phyloP scores from a whole-genome alignment of 2,329 filamentous ascomycete species.

The Fusarium vanettenii region DNA sequence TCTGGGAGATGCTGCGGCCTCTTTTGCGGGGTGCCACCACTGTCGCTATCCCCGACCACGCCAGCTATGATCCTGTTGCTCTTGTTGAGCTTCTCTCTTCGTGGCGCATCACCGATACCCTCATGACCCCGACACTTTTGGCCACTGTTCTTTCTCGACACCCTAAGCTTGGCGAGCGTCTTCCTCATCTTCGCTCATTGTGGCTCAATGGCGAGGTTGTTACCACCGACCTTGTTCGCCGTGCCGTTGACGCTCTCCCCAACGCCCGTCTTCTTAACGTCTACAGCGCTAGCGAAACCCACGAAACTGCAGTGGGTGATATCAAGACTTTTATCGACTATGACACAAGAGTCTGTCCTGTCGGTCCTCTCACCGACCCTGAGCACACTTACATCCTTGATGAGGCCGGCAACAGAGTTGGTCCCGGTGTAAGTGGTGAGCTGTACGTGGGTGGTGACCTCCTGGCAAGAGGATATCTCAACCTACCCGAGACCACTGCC shows the following conservation, averaged over 20 bases:
- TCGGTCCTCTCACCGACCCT: slow-evolving; percentile 76
- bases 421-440: slow-evolving; percentile 74
- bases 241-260: slow-evolving; percentile 75
- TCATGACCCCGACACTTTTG: slow-evolving; percentile 85
- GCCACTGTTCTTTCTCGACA: slow-evolving; percentile 79
- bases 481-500: slow-evolving; percentile 81
- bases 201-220: slow-evolving; percentile 90
- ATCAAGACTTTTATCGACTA: slow-evolving; percentile 74
- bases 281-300: slow-evolving; percentile 86
- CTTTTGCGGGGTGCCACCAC: slow-evolving; percentile 81
- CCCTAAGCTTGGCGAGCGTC: slow-evolving; percentile 69
- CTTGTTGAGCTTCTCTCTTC: slow-evolving; percentile 76
- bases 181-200: slow-evolving; percentile 75
- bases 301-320: slow-evolving; percentile 83
- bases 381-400: slow-evolving; percentile 79
- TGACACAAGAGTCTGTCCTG: slow-evolving; percentile 76
- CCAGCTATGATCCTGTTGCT: slow-evolving; percentile 80
- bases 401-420: slow-evolving; percentile 73
- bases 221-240: slow-evolving; percentile 78
- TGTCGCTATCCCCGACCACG: slow-evolving; percentile 78
- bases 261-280: slow-evolving; percentile 79
- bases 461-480: slow-evolving; percentile 81
- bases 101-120: slow-evolving; percentile 79
- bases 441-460: slow-evolving; percentile 80
- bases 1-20: slow-evolving; percentile 86